Base-by-base conservation (phyloP, 2,329 filamentous ascomycete genomes). In the Calonectria hongkongensis region DNA sequence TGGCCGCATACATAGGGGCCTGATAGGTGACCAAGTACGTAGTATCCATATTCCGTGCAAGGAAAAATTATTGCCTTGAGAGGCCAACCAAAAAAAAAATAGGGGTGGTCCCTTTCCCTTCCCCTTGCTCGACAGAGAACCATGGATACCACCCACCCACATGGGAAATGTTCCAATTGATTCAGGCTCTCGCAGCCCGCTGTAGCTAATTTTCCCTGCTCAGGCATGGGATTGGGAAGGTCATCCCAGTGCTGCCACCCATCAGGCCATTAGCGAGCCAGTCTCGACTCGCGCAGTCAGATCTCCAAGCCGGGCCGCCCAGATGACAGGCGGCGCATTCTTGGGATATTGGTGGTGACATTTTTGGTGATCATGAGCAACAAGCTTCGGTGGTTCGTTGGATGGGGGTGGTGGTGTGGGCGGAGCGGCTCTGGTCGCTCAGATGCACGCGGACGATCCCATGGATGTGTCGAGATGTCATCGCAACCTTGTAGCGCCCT, bases 251-350 rank as follows among this genome's bases (percentile, higher is more conserved):
- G 51, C 36, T 68, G 69, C 28, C 64, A 71, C 30, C 70, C 65
- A 68, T 72, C 70, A 72, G 70, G 39, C 70, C 70, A 72, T 65
- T 72, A 72, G 70, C 70, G 70, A 72, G 70, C 70, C 70, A 72
- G 65, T 72, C 70, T 72, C 60, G 70, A 66, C 66, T 60, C 66
- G 43, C 50, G 45, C 70, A 66, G 70, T 27, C 66, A 72, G 66
- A 70, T 72, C 69, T 71, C 36, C 56, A 50, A 66, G 60, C 30
- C 66, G 68, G 68, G 39, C 68, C 60, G 70, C 60, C 36, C 25
- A 66, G 70, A 72, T 72, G 66, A 62, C 33, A 69, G 66, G 58
- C 41, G 58, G 27, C 58, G 58, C 39, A 30, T 60, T 50, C 36
- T 58, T 48, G 45, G 51, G 58, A 65, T 45, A 66, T 60, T 60